Base-by-base conservation (phyloP, 129 eudicot species). In the Flaveria bidentis region DNA sequence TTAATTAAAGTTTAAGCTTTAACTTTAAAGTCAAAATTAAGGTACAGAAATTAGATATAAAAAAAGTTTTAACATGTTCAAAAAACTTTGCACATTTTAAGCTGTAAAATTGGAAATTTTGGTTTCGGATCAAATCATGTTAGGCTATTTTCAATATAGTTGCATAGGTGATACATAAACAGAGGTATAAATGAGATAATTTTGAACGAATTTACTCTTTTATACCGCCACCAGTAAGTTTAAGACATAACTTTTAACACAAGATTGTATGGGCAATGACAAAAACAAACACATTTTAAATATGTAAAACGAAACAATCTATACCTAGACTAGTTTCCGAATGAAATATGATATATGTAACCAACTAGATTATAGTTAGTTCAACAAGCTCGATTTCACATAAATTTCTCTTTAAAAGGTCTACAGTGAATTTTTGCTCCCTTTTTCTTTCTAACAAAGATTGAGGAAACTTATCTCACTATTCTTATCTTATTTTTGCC, bases 391-490 rank as follows among this genome's bases (percentile, higher is more conserved):
- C 18, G 50, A 15, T 39, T 17, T 39, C 60, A 61, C 18, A 46
- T 55, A 45, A 66, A 5, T 51, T 76, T 65, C 74, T 51, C 79
- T 57, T 33, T 30, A 51, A 41, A 65, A 4, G 28, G 5, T 8
- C 73, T 67, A 23, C 41, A 41, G 25, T 52, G 42, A 51, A 64
- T 51, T 72, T 16, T 28, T 23, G 52, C 42, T 45, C 7, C 16
- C 6, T 41, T 79, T 18, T 58, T 56, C 2, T 53, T 73, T 80
- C 63, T 44, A 67, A 73, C 79, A 67, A 49, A 71, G 33, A 25
- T 56, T 42, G 36, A 50, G 58, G 66, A 72, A 77, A 64, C 52
- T 67, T 64, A 77, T 41, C 56, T 20, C 36, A 66, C 13, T 36
- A 13, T 49, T 51, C 47, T 56, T 47, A 15, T 62, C 13, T 5